Evolutionary conservation across 1,139 yeast species (phyloP).

Genomic region (Candida sp.): DNA sequence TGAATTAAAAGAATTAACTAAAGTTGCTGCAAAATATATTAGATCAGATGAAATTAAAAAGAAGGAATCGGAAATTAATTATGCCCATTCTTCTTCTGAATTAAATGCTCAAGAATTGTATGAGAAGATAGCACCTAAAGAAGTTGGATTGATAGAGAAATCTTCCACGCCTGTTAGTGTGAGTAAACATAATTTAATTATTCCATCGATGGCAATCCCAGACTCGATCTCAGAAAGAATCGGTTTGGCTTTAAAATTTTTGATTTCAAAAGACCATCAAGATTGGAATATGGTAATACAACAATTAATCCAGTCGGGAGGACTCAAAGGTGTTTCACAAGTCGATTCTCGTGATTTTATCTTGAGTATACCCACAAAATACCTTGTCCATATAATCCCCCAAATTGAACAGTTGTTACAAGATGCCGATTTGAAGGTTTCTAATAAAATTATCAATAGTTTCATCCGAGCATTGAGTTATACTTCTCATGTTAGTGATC

Average conservation of each 20-base stretch:
- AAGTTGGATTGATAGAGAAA: conserved; percentile 1
- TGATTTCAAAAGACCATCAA: conserved; percentile 42
- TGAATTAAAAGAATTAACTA: conserved; percentile 17
- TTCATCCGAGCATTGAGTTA: conserved; percentile 41
- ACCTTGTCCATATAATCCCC: conserved; percentile 33
- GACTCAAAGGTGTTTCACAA: conserved; percentile 34
- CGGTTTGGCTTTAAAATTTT: conserved; percentile 44
- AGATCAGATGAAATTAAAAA: conserved; percentile 9
- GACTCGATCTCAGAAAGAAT: conserved; percentile 36
- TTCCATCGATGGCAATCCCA: conserved; percentile 35
- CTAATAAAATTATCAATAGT: conserved; percentile 36
- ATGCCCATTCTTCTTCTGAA: conserved; percentile 14
- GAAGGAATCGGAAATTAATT: background rate
- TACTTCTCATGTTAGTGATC: conserved; percentile 19
- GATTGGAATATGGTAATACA: conserved; percentile 56
- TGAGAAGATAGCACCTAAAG: conserved; percentile 3
- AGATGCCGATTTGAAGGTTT: conserved; percentile 30
- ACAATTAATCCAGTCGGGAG: conserved; percentile 37
- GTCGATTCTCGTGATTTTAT: conserved; percentile 41
- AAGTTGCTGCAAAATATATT: conserved; percentile 19
- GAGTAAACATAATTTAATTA: conserved; percentile 11
- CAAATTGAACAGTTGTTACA: conserved; percentile 25
- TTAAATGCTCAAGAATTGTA: conserved; percentile 15
- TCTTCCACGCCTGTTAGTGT: background rate
- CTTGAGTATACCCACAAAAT: conserved; percentile 38